A percentile compares a stretch with the other conserved stretches of the same genome.
Conservation (phyloP, 768 basidiomycete species). For the Mycena kentingensis region DNA sequence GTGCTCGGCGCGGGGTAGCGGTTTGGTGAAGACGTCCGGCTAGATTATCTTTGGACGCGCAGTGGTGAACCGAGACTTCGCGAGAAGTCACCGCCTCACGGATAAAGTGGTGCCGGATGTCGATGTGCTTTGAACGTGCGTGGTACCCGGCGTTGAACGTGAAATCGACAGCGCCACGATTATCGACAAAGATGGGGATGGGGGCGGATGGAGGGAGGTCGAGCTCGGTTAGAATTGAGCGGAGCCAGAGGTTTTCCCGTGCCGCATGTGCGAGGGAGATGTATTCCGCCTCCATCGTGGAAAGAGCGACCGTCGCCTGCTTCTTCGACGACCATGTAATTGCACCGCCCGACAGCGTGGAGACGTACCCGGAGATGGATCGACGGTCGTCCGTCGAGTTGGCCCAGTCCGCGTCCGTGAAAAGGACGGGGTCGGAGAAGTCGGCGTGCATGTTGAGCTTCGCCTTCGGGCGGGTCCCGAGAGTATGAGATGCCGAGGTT, state of each 20-base stretch:
- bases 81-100: slow-evolving; percentile 24
- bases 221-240: too few relatives aligned
- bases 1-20: slow-evolving; percentile 3
- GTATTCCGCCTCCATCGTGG: too few relatives aligned
- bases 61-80: slow-evolving; percentile 22
- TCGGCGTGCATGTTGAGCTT: not conserved
- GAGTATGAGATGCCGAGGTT: slow-evolving; percentile 10
- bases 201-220: too few relatives aligned
- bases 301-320: too few relatives aligned
- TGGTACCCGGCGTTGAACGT: too few relatives aligned
- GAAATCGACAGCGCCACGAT: too few relatives aligned
- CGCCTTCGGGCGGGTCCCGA: not conserved
- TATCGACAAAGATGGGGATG: too few relatives aligned
- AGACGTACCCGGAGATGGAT: slow-evolving; percentile 45
- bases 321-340: too few relatives aligned
- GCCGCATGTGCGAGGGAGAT: too few relatives aligned
- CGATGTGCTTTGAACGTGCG: too few relatives aligned
- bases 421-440: not conserved
- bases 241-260: too few relatives aligned
- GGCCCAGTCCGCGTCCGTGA: slow-evolving; percentile 31
- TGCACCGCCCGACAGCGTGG: too few relatives aligned
- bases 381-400: slow-evolving; percentile 28
- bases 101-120: slow-evolving; percentile 36
- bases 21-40: slow-evolving; percentile 38
- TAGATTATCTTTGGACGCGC: slow-evolving; percentile 28